Base-by-base conservation (phyloP, 768 basidiomycete genomes). In the Pleurotus tuoliensis region DNA sequence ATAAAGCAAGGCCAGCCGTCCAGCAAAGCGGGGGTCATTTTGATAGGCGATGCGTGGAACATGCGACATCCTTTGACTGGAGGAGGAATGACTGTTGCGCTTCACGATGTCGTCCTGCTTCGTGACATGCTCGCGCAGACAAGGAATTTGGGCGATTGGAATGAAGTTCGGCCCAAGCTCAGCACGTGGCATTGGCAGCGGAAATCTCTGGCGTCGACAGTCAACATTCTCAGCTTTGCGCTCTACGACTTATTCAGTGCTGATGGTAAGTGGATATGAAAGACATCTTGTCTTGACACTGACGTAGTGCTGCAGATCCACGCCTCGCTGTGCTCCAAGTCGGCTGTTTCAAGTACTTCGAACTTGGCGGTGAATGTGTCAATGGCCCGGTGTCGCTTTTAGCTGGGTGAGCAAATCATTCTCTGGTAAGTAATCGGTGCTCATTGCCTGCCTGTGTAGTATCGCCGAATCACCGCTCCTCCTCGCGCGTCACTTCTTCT, bases 11-110 rank as follows among this genome's bases (percentile, higher is more conserved):
- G 76, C n/a, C 59, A 63, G 18, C 60, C 68, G 0, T 73, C 76
- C 8, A 71, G 72, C 15, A 88, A 83, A 60, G 79, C 85, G 48
- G 92, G 92, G 22, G 84, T 84, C 8, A 73, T 99, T 57, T 83
- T 98, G 59, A 76, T 97, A 34, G 97, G 97, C 1, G 97, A 98
- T 67, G 86, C 96, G 2, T 96, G 93, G 89, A 99, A 98, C 68
- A 98, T 98, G 95, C 90, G 97, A 0, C 97, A 99, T 70, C 97
- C 97, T 1, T 79, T 99, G 18, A 99, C 97, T 0, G 97, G 97
- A 4, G 94, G 94, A 9, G 97, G 97, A 4, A 99, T 99, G 97
- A 95, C 94, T 0, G 96, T 98, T 39, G 94, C 94, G 2, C 75
- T 98, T 47, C 80, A 85, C 65, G 97, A 98, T 62, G 88, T 90